Evolutionary conservation across 2,329 filamentous ascomycete species (phyloP).

Genomic region (Beauveria varroae): DNA sequence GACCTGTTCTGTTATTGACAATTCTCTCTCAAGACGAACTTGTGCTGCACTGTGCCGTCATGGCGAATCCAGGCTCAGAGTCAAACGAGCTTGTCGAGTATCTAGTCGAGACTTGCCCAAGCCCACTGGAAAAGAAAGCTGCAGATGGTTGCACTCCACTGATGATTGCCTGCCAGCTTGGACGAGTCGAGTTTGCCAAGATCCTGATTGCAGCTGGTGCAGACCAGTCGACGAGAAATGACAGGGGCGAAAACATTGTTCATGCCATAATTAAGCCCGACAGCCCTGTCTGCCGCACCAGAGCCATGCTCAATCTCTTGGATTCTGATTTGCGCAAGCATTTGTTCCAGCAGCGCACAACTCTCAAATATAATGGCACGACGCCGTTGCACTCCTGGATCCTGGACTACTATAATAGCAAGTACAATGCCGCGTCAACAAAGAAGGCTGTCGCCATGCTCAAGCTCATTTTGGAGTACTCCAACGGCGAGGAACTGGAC

Average conservation of each 20-base stretch:
- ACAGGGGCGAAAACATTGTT: conserved; percentile 56
- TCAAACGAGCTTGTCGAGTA: conserved; percentile 55
- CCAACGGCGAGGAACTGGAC: conserved; percentile 46
- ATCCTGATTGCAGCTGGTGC: conserved; percentile 61
- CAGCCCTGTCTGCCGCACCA: conserved; percentile 29
- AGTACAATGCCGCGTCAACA: conserved; percentile 2
- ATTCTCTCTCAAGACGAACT: conserved; percentile 35
- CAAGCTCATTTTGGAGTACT: conserved; percentile 44
- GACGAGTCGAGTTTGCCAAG: conserved; percentile 46
- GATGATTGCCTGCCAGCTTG: conserved; percentile 54
- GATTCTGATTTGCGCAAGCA: conserved; percentile 47
- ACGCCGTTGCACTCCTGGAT: conserved; percentile 61
- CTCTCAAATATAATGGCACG: conserved; percentile 40
- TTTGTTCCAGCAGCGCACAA: conserved; percentile 52
- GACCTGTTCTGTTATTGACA: neutral
- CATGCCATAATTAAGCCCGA: conserved; percentile 44
- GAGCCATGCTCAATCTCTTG: conserved; percentile 48
- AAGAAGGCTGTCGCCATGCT: conserved; percentile 32
- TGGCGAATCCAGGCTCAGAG: conserved; percentile 32
- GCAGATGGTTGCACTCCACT: conserved; percentile 57
- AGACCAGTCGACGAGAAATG: conserved; percentile 58
- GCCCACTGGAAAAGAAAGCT: conserved; percentile 55
- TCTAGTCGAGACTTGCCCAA: conserved; percentile 54
- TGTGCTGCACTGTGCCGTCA: conserved; percentile 58
- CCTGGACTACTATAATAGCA: conserved; percentile 5